Percentiles rank a stretch among this genome's conserved stretches.
Evolutionary conservation across 352 stramenopile genomes (phyloP).

Genomic region (Nothophytophthora sp.): DNA sequence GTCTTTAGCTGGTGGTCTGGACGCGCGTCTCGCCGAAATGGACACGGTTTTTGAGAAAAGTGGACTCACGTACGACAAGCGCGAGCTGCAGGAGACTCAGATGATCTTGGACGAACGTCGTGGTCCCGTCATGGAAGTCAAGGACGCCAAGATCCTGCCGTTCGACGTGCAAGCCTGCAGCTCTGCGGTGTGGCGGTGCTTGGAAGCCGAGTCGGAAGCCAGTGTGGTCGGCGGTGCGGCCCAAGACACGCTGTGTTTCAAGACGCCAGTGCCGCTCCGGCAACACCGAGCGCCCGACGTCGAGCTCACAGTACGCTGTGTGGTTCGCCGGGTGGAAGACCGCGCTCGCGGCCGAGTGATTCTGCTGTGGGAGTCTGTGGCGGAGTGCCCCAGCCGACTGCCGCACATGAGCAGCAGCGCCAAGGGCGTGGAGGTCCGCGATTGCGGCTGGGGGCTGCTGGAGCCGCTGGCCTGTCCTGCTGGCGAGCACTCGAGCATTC

Average conservation of each 20-base stretch:
- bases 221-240: conserved; percentile 26
- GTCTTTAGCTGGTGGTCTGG: conserved; percentile 28
- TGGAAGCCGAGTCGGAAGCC: conserved; percentile 32
- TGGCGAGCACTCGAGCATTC: conserved; percentile 41
- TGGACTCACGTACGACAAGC: conserved; percentile 34
- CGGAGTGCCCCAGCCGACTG: conserved; percentile 32
- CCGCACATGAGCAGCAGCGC: conserved; percentile 18
- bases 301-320: conserved; percentile 35
- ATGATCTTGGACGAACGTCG: conserved; percentile 54
- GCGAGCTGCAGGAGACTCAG: conserved; percentile 44
- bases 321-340: conserved; percentile 45
- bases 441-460: conserved; percentile 52
- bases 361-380: conserved; percentile 55
- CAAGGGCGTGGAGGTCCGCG: conserved; percentile 44
- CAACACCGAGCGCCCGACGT: conserved; percentile 34
- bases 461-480: conserved; percentile 25
- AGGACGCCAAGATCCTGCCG: conserved; percentile 50
- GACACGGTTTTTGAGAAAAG: conserved; percentile 45
- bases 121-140: conserved; percentile 50
- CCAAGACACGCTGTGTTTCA: conserved; percentile 37
- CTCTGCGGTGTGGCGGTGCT: conserved; percentile 35
- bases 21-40: conserved; percentile 37
- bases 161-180: conserved; percentile 41
- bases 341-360: conserved; percentile 32
- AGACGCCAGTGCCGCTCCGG: conserved; percentile 35